Percentiles rank a stretch among this genome's conserved stretches.
These are phyloP conservation scores for Mortierella sp. DNA, from an alignment of 371 early-diverging fungal genomes.

Conservation along the genomic window DNA sequence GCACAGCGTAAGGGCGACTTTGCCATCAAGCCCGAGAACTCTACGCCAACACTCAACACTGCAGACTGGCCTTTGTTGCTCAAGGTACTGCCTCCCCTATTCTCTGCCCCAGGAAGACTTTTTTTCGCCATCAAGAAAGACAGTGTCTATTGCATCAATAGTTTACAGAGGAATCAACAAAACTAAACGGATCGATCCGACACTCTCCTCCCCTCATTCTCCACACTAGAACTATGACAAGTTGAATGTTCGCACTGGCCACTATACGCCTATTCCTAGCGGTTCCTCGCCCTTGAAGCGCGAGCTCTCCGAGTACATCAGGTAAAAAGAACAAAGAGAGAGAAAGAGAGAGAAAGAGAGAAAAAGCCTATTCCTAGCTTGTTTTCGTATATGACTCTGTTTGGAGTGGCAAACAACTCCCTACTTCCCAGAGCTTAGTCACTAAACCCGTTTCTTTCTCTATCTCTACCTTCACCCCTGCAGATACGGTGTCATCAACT, in stretches of 20 bases:
- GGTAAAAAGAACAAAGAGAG: conserved; percentile 52
- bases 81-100: conserved; percentile 67
- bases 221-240: conserved; percentile 93
- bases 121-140: background rate
- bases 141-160: background rate
- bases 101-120: no score
- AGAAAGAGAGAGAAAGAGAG: background rate
- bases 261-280: conserved; percentile 97
- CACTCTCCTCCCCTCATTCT: background rate
- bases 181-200: background rate
- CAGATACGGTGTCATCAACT: conserved; percentile 97
- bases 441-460: background rate
- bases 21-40: conserved; percentile 78
- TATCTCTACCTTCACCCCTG: background rate
- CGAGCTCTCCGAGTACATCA: conserved; percentile 90
- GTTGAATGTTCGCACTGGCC: conserved; percentile 96
- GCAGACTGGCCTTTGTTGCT: conserved; percentile 96
- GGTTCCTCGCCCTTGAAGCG: conserved; percentile 98
- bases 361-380: background rate
- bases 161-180: no score
- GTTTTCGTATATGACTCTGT: background rate
- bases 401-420: background rate
- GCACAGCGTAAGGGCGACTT: conserved; percentile 54
- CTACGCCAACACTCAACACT: conserved; percentile 88
- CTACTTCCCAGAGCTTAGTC: background rate